A percentile compares a stretch with the other conserved stretches of the same genome.
These are phyloP conservation scores for Moesziomyces globuligerus DNA, from an alignment of 1,284 basidiomycete genomes.

Conservation along the genomic window DNA sequence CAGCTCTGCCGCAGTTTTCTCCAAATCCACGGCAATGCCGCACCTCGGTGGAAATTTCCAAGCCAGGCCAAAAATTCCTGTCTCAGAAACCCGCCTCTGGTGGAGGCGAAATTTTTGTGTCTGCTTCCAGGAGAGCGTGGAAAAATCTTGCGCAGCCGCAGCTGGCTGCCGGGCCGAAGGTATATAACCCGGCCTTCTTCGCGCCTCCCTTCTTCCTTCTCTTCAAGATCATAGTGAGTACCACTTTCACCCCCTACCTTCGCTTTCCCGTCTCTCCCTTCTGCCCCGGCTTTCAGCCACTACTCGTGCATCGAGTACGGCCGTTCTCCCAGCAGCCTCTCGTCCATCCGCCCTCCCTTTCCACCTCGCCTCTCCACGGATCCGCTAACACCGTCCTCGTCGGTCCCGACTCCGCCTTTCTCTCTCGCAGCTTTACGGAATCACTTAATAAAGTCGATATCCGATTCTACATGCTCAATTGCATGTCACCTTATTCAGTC, in stretches of 20 bases:
- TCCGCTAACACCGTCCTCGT: neutral
- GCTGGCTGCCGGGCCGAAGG: conserved; percentile 7
- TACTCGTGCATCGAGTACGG: neutral
- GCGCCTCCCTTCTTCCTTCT: conserved; percentile 40
- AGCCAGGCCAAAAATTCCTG: neutral
- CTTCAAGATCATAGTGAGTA: conserved; percentile 57
- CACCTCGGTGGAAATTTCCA: neutral
- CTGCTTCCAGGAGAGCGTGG: neutral
- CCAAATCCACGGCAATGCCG: neutral
- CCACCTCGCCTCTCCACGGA: conserved; percentile 1
- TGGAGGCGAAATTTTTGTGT: conserved; percentile 12
- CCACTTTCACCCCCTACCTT: conserved; percentile 25
- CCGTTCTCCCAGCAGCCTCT: neutral
- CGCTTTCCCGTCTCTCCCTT: neutral
- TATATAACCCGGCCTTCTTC: conserved; percentile 38
- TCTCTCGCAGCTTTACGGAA: conserved; percentile 61
- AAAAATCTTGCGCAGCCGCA: conserved; percentile 13
- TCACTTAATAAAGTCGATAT: conserved; percentile 67
- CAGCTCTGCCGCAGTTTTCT: neutral
- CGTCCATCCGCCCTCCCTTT: neutral
- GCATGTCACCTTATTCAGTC: conserved; percentile 65
- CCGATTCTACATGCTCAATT: conserved; percentile 65
- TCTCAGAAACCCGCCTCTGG: neutral
- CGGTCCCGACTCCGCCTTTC: neutral
- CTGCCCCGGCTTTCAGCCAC: neutral